Conservation (phyloP, 306 rosid genomes). For the Luffa aegyptiaca region DNA sequence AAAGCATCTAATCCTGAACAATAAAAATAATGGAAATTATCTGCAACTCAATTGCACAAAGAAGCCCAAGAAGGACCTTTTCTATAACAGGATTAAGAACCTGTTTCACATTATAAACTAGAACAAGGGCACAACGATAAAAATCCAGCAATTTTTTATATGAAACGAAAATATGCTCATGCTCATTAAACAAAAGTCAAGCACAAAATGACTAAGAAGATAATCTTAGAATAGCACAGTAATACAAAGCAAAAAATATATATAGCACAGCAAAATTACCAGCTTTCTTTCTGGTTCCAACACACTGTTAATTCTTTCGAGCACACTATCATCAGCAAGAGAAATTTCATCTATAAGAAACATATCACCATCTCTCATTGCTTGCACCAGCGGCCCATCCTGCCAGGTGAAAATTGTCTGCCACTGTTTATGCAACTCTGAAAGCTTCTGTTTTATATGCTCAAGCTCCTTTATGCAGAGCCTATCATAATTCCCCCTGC, state of each 20-base stretch:
- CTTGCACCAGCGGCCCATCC: constrained; percentile 87
- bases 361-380: constrained; percentile 81
- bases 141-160: background rate
- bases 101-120: background rate
- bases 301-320: constrained; percentile 91
- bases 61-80: background rate
- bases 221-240: background rate
- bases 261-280: constrained; percentile 17
- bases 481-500: constrained; percentile 15
- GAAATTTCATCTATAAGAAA: constrained; percentile 92
- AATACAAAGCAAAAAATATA: background rate
- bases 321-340: constrained; percentile 97
- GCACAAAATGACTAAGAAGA: background rate
- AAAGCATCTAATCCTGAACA: background rate
- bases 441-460: constrained; percentile 30
- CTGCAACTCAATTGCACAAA: background rate
- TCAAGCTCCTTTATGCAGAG: constrained; percentile 30
- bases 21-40: background rate
- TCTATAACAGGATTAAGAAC: background rate
- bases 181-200: background rate
- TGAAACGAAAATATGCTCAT: background rate
- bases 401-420: constrained; percentile 83
- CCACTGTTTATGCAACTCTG: constrained; percentile 63
- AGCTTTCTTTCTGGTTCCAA: constrained; percentile 87
- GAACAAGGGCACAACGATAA: background rate